Base-by-base conservation (phyloP, 2,329 filamentous ascomycete species). In the Aureobasidium pullulans region DNA sequence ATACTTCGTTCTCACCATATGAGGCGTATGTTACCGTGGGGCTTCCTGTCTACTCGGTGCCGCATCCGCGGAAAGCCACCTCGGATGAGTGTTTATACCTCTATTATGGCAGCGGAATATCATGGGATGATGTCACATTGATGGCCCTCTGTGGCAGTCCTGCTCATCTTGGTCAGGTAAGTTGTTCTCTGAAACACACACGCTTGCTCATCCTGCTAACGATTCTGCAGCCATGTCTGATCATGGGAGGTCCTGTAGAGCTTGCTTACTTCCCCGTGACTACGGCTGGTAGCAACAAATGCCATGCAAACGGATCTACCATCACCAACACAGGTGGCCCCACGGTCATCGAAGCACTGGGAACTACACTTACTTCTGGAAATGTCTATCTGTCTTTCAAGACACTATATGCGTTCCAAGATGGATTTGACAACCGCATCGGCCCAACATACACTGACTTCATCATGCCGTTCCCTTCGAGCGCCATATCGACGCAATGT, bases 241-340 rank as follows among this genome's bases (percentile, higher is more conserved):
- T 67, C 9, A 60, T 59, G 43, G 66, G 66, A 15, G 66, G 66
- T 8, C 66, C 65, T 9, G 61, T 66, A 3, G 52, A 62, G 15
- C 61, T 68, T 10, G 58, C 66, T 23, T 67, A 67, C 59, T 67
- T 66, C 47, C 66, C 66, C 10, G 62, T 65, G 36, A 43, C 61
- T n/a, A 62, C 39, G 15, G 50, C 48, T 10, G 44, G 39, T 7
- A 48, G 47, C 10, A 44, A 62, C 36, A 32, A 58, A 29, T 61
- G 57, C 13, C 47, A 42, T 15, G 19, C 36, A 15, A 59, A 61
- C 39, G 52, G 36, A 37, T 40, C 34, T 53, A 60, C 57, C 6
- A 57, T 61, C 28, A 52, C 57, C 0, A 52, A 46, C 4, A 60
- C 40, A 11, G 48, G 16, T 15, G 56, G 56, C 6, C 54, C 56